Base-by-base conservation (phyloP, 208 protist species). In the Trypanosoma cruzi region DNA sequence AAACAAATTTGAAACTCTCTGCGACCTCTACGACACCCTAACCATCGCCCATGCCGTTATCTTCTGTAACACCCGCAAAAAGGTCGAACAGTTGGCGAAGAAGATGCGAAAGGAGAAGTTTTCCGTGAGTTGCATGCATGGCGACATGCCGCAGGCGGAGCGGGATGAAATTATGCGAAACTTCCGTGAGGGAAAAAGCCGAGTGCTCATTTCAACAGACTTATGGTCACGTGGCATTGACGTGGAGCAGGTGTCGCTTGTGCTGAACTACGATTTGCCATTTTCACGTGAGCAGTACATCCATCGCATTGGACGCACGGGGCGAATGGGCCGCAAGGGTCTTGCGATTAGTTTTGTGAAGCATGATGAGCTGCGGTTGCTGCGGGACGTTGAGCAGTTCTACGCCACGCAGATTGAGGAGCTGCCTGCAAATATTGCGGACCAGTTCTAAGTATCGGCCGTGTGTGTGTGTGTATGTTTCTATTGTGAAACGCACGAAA, bases 191-290 rank as follows among this genome's bases (percentile, higher is more conserved):
- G 98, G 98, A 13, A 90, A 98, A 68, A 89, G 84, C 18, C 94
- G 98, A 49, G 98, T 99, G 20, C 89, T 99, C n/a, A 99, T 99
- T 71, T 98, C 99, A 18, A 99, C 99, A 0, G 98, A 99, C 77
- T 52, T 99, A 8, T 97, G 89, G 88, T 85, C 97, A n/a, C 80
- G 97, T 28, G 96, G 96, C 44, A 97, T 98, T 65, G 98, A 99
- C 75, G 97, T 99, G n/a, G 92, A 98, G 80, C 94, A 98, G 72
- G 88, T 99, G 11, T 97, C 94, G 5, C 89, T 99, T 20, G 98
- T 99, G 48, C 89, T 99, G 64, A 99, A 99, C 89, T 99, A 99
- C 82, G 99, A 99, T 71, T 69, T 99, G 37, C 98, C 98, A 44
- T 86, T 80, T 37, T 86, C 92, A 52, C 84, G 90, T 69, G 95